Evolutionary conservation across 2,329 filamentous ascomycete genomes (phyloP).

Genomic region (Colletotrichum sp.): DNA sequence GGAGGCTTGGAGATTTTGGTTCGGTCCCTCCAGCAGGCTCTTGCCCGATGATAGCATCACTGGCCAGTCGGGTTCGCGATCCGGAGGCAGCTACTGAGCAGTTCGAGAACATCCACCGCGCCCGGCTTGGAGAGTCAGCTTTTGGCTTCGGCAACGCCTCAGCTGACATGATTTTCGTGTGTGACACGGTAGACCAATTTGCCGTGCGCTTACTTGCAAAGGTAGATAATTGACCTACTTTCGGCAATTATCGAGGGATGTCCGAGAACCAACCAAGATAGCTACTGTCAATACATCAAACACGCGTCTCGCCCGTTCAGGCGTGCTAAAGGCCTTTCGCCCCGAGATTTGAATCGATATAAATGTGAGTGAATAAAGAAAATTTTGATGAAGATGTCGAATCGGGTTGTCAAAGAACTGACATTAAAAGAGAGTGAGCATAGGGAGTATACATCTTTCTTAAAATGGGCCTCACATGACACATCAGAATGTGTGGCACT

Average conservation of each 20-base stretch:
- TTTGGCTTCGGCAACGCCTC: not conserved
- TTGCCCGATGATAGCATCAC: not conserved
- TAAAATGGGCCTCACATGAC: not conserved
- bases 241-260: not conserved
- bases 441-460: not conserved
- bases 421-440: rapidly evolving
- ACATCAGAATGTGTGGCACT: not conserved
- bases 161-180: not conserved
- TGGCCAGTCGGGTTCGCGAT: not conserved
- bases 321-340: not conserved
- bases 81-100: not conserved
- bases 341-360: not conserved
- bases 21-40: not conserved
- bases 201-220: not conserved
- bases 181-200: not conserved
- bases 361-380: not conserved
- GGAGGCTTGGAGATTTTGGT: not conserved
- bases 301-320: not conserved
- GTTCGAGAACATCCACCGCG: not conserved
- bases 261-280: not conserved
- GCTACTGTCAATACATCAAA: not conserved
- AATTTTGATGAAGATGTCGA: not conserved
- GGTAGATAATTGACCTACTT: not conserved
- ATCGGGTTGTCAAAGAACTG: not conserved
- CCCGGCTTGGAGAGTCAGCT: not conserved